Evolutionary conservation across 768 basidiomycete species (phyloP), one percentile per base, ranked within the genome.

Genomic region (Nidularia sp.): DNA sequence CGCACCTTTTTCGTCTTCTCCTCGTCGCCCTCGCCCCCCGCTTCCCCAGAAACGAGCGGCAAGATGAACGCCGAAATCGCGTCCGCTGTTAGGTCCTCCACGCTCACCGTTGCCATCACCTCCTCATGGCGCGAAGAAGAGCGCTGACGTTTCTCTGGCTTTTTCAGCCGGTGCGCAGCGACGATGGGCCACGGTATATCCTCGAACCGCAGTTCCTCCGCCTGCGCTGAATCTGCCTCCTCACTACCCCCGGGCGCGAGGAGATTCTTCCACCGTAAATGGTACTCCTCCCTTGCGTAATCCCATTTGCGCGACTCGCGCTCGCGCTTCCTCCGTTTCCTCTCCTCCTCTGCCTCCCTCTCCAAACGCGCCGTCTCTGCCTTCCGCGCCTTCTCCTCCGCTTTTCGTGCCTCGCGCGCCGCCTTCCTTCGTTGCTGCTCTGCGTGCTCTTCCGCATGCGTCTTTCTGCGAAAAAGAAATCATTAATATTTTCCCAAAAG

Each of bases 131-230:
- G 10, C 8, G 12, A 8, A 22, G 8, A 18, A 12, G 22, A 29
- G 9, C 1, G 10, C 22, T 7, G 10, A n/a, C 47, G 29, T 22
- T 48, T 31, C 34, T 48, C 33, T 22, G 22, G 9, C 39, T 48
- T 53, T 53, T 62, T 56, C 15, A 65, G 57, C 45, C 54, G 61
- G 59, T 76, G 61, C 1, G 70, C 65, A 42, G 66, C 54, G 32
- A 75, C 65, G 48, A 88, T 66, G 1, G 88, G 88, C 88, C 88
- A 90, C 2, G 88, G 88, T n/a, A 90, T 79, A 58, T 87, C 84
- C 36, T 58, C 58, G 56, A 86, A 84, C 54, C 32, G 57, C 47
- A 36, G 46, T 18, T 18, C 18, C 18, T 18, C 18, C 18, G 18
- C 18, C 18, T 18, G 18, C 35, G 57, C 55, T n/a, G 49, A 39